These are phyloP conservation scores for Lachancea quebecensis DNA, from an alignment of 805 yeast species.

Conservation along the genomic window DNA sequence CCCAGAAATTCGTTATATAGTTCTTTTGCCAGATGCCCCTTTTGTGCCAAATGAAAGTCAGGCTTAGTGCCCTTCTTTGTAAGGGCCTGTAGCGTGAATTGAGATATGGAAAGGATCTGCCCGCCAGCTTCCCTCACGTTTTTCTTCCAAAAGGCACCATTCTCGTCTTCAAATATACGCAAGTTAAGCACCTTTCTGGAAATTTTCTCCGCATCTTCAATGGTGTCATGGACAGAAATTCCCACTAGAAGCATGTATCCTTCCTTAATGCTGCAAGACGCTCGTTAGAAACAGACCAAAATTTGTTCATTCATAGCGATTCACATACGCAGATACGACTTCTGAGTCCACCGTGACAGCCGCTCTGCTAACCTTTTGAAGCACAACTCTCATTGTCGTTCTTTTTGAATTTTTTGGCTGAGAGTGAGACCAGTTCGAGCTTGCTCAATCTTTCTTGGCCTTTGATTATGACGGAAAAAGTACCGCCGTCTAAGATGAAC, in stretches of 20 bases:
- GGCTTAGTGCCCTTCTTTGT: conserved; percentile 91
- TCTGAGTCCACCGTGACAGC: conserved; percentile 76
- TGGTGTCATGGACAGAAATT: conserved; percentile 68
- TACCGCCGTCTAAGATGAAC: too few species aligned
- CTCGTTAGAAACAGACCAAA: background rate
- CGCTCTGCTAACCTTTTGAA: conserved; percentile 84
- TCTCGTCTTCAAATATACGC: conserved; percentile 68
- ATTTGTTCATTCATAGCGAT: conserved; percentile 1
- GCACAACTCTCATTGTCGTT: conserved; percentile 71
- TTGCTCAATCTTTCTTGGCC: too few species aligned
- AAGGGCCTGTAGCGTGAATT: conserved; percentile 82
- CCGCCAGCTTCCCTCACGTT: conserved; percentile 59
- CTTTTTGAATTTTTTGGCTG: too few species aligned
- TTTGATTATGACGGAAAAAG: too few species aligned
- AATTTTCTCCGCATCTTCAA: conserved; percentile 61
- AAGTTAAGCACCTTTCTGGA: conserved; percentile 60
- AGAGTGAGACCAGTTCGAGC: too few species aligned
- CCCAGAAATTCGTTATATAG: conserved; percentile 44
- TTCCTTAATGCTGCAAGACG: conserved; percentile 40
- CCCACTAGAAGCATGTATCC: conserved; percentile 85
- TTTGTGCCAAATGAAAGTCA: conserved; percentile 88
- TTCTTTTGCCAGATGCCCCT: conserved; percentile 50
- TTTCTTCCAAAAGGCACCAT: conserved; percentile 71
- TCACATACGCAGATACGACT: conserved; percentile 54
- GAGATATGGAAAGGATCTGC: conserved; percentile 80